Conservation (phyloP, 148 eudicot species). For the Oxyria digyna region DNA sequence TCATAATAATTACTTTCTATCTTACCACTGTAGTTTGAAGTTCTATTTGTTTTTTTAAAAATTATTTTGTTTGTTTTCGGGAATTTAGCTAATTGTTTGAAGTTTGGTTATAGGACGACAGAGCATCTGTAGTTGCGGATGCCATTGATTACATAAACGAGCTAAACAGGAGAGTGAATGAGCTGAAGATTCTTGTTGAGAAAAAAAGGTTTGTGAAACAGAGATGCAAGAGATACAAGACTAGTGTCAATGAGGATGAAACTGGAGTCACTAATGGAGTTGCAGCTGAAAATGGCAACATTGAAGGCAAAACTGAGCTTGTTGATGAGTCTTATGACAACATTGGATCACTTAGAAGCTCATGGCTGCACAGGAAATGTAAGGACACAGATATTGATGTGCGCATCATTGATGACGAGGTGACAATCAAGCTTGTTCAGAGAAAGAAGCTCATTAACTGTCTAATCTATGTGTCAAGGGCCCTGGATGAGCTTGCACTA, state of each 20-base stretch:
- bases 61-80: background rate
- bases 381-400: constrained; percentile 84
- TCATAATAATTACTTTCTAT: background rate
- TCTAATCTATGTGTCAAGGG: constrained; percentile 54
- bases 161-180: constrained; percentile 54
- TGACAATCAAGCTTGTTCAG: constrained; percentile 78
- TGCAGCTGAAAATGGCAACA: background rate
- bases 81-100: background rate
- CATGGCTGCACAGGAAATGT: constrained; percentile 87
- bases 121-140: constrained; percentile 72
- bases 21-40: background rate
- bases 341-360: constrained; percentile 47
- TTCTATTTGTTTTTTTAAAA: background rate
- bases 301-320: constrained; percentile 18
- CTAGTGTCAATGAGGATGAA: constrained; percentile 20
- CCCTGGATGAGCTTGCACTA: constrained; percentile 76
- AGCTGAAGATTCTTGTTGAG: constrained; percentile 60
- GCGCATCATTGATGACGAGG: constrained; percentile 75
- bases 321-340: constrained; percentile 18
- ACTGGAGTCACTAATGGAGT: constrained; percentile 13
- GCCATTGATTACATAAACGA: constrained; percentile 73
- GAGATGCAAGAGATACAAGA: constrained; percentile 51
- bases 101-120: constrained; percentile 34
- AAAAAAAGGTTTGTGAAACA: constrained; percentile 47
- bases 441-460: constrained; percentile 59